Conservation (phyloP, 75 land plant species). For the Cunninghamia lanceolata region DNA sequence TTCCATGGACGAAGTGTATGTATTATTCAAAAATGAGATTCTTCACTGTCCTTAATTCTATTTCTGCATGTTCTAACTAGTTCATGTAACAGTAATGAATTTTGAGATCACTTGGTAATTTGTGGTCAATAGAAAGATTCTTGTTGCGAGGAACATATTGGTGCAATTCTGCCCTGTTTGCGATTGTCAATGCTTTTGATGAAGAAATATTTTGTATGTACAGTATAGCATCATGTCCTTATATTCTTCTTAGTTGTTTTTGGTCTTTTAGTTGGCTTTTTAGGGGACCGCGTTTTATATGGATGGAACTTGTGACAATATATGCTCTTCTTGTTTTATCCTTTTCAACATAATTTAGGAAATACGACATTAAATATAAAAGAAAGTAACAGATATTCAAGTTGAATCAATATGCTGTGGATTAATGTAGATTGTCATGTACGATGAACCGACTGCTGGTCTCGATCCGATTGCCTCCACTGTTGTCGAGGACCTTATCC, state of each 20-base stretch:
- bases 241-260: neutral
- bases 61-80: too few species aligned
- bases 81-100: too few species aligned
- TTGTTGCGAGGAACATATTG: neutral
- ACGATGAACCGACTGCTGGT: conserved; percentile 99
- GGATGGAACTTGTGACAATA: neutral
- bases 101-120: too few species aligned
- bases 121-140: neutral
- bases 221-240: neutral
- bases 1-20: too few species aligned
- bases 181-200: neutral
- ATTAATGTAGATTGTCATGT: conserved; percentile 69
- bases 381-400: neutral
- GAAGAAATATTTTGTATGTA: neutral
- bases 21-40: too few species aligned
- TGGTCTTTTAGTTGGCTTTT: neutral
- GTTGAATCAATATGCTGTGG: neutral
- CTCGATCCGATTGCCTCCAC: conserved; percentile 98
- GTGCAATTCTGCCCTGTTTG: neutral
- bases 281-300: neutral
- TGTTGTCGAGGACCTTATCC: conserved; percentile 96
- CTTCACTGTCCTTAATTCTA: too few species aligned
- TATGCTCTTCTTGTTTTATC: neutral
- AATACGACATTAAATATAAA: neutral
- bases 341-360: neutral